Base-by-base conservation (phyloP, 1,284 basidiomycete genomes). In the Sphaerobolus stellatus region DNA sequence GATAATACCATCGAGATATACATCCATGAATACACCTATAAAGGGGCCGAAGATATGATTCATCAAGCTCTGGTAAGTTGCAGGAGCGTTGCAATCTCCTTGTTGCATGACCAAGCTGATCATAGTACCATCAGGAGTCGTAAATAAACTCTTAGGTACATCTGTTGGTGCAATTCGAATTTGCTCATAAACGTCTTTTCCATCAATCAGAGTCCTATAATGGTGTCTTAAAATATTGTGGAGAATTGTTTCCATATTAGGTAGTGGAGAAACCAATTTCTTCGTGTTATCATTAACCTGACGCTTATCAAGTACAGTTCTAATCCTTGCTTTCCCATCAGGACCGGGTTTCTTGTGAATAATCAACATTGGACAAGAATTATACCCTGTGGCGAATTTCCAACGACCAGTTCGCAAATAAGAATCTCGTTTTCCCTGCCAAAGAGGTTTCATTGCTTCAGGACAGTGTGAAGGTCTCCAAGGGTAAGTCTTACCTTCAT, bases 111-210 rank as follows among this genome's bases (percentile, higher is more conserved):
- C 65, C 0, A 54, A 38, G 18, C 71, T 73, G 0, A 66, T 54
- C 66, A 75, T 73, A 6, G 65, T 74, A 0, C 73, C 67, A 53
- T 71, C 62, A 0, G 70, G 71, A 0, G 65, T 73, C 0, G 64
- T 62, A 0, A 75, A 62, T 0, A 64, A 50, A 0, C 64, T 50
- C 0, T 51, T 11, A 0, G 54, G n/a, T 0, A 75, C 67, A 43
- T 76, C 65, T n/a, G 68, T 66, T 0, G 67, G 65, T 0, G 64
- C 50, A 0, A 75, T 62, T 0, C 62, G 40, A 2, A 75, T 72
- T 29, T 75, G 71, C 43, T 75, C 65, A 29, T 73, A 75, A 0
- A 68, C 33, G 18, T 36, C 33, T 36, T 36, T 36, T 11, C 33
- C 18, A 18, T 36, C 33, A 11, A 36, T 11, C 67, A 29, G 73